A percentile compares a stretch with the other conserved stretches of the same genome.
Evolutionary conservation across 495 filamentous ascomycete species (phyloP).

Genomic region (Podospora comata): DNA sequence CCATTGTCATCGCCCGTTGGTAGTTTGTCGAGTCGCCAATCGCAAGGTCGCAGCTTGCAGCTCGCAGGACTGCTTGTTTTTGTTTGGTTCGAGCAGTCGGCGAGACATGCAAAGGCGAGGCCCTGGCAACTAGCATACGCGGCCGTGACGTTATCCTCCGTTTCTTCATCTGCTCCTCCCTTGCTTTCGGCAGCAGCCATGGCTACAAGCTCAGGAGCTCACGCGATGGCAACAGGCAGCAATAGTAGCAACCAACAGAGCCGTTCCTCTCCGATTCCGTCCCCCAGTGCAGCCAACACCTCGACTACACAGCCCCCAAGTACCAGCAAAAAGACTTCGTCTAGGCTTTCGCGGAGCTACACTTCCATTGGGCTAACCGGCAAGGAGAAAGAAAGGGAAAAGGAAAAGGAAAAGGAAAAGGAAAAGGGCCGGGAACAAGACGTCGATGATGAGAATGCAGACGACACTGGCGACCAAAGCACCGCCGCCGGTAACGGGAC

Average conservation of each 20-base stretch:
- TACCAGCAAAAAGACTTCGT: conserved; percentile 6
- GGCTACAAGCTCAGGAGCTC: conserved; percentile 9
- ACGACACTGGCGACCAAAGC: conserved; percentile 12
- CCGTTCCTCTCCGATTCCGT: conserved; percentile 10
- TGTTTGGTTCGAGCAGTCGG: neutral
- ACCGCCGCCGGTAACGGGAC: conserved; percentile 13
- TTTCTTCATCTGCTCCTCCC: neutral
- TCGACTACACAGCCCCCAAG: conserved; percentile 6
- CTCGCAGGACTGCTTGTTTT: neutral
- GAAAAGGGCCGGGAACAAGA: conserved; percentile 15
- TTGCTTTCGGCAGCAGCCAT: neutral
- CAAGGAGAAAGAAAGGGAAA: conserved; percentile 19
- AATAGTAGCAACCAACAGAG: conserved; percentile 14
- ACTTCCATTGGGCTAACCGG: conserved; percentile 12
- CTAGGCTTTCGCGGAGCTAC: conserved; percentile 23
- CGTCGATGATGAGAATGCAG: conserved; percentile 23
- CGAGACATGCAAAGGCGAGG: conserved; percentile 1
- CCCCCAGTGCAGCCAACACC: conserved; percentile 13
- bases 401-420: conserved; percentile 15
- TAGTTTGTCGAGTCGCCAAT: neutral
- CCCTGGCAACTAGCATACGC: conserved; percentile 6
- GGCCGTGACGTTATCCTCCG: conserved; percentile 9
- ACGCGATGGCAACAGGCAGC: conserved; percentile 20
- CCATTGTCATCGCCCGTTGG: neutral
- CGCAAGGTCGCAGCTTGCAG: neutral